A percentile compares a stretch with the other conserved stretches of the same genome.
These are phyloP conservation scores for Penicillium macrosclerotiorum DNA, from an alignment of 495 filamentous ascomycete genomes.

Conservation along the genomic window DNA sequence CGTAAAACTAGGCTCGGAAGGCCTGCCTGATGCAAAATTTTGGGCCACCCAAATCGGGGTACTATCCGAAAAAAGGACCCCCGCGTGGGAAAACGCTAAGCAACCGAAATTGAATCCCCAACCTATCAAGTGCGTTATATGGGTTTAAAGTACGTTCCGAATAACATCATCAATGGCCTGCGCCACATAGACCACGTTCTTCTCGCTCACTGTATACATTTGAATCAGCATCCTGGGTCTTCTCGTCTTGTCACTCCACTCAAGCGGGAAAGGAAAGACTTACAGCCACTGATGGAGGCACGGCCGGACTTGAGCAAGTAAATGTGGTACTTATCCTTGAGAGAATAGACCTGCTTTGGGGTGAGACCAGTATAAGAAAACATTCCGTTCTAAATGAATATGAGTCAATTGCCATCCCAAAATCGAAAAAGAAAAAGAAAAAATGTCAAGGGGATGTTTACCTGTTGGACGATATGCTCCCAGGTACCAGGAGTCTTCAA, in stretches of 20 bases:
- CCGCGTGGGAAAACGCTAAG: neutral
- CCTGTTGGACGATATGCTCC: conserved; percentile 50
- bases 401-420: conserved; percentile 1
- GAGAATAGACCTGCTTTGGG: conserved; percentile 40
- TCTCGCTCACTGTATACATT: conserved; percentile 47
- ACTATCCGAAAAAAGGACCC: conserved; percentile 4
- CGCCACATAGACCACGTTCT: conserved; percentile 50
- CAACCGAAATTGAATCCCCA: neutral
- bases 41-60: conserved; percentile 1
- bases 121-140: neutral
- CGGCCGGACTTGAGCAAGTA: conserved; percentile 49
- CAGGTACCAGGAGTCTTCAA: conserved; percentile 48
- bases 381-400: conserved; percentile 50
- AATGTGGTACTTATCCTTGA: conserved; percentile 50
- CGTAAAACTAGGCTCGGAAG: conserved; percentile 15
- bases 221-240: conserved; percentile 5
- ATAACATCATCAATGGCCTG: conserved; percentile 46
- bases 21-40: conserved; percentile 15
- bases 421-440: neutral
- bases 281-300: conserved; percentile 49
- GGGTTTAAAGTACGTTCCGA: conserved; percentile 37
- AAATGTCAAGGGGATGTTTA: no score
- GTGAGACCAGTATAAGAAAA: conserved; percentile 52
- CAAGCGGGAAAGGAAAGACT: no score
- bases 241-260: no score